phyloP scores from a whole-genome alignment of 495 filamentous ascomycete species.

The Lepraria neglecta region DNA sequence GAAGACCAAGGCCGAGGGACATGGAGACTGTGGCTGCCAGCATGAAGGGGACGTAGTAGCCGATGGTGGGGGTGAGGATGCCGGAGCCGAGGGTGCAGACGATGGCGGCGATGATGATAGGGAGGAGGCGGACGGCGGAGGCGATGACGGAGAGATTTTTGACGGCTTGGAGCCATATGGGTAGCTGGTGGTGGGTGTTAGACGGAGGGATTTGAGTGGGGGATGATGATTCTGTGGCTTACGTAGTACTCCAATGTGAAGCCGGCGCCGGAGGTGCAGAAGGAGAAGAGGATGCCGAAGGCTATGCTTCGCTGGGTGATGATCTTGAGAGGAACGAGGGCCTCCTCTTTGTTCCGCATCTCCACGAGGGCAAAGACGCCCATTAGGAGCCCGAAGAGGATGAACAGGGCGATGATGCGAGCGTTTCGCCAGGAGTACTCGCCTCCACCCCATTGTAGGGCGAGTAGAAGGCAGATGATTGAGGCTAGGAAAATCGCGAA shows the following conservation, averaged over 20 bases:
- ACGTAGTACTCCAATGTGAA: not conserved
- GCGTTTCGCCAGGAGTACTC: conserved; percentile 41
- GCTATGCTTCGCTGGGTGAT: not conserved
- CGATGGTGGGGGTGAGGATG: too few species aligned
- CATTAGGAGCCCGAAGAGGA: conserved; percentile 33
- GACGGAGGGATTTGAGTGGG: too few species aligned
- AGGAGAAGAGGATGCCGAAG: not conserved
- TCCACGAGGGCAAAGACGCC: conserved; percentile 31
- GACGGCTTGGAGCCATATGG: too few species aligned
- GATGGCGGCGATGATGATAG: too few species aligned
- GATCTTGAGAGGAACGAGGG: conserved; percentile 44
- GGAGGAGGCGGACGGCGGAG: too few species aligned
- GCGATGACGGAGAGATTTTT: too few species aligned
- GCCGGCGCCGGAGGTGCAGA: not conserved
- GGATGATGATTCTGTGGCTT: too few species aligned
- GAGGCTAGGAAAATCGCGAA: conserved; percentile 43
- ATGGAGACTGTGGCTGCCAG: too few species aligned
- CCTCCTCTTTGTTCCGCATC: conserved; percentile 23
- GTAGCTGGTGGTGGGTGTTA: too few species aligned
- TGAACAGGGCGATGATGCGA: conserved; percentile 40
- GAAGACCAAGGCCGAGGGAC: too few species aligned
- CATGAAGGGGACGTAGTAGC: too few species aligned
- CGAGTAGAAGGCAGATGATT: conserved; percentile 45
- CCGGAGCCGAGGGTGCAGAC: too few species aligned
- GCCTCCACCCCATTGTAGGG: conserved; percentile 47